These are phyloP conservation scores for Lactuca saligna DNA, from an alignment of 129 eudicot species.

Conservation along the genomic window DNA sequence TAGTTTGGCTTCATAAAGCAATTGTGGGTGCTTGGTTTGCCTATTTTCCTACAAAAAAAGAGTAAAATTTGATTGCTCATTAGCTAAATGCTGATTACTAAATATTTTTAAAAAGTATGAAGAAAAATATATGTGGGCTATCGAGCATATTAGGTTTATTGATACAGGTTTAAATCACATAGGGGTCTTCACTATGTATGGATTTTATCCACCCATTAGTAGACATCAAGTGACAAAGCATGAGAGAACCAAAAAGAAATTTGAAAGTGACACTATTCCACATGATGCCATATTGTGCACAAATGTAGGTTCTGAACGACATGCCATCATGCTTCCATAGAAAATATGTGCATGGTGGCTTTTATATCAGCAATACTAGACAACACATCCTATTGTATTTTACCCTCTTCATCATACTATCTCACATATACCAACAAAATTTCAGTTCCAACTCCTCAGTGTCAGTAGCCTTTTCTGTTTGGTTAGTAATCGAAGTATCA, in stretches of 20 bases:
- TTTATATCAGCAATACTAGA: neutral
- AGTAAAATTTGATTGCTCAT: neutral
- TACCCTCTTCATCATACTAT: neutral
- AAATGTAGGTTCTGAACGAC: no score
- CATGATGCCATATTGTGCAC: neutral
- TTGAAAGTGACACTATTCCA: neutral
- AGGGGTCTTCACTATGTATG: neutral
- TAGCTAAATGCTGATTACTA: constrained; percentile 2
- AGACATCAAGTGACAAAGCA: constrained; percentile 1
- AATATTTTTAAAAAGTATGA: neutral
- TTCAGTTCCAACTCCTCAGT: no score
- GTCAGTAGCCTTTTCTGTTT: neutral
- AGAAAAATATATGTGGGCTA: neutral
- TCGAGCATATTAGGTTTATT: neutral
- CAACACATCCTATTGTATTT: neutral
- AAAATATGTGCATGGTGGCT: neutral
- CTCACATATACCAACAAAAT: neutral
- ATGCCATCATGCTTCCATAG: neutral
- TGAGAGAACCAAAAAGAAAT: constrained; percentile 1
- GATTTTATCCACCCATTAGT: neutral
- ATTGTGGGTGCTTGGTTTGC: constrained; percentile 53
- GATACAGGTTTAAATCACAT: neutral
- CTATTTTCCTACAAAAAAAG: constrained; percentile 55
- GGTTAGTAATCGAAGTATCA: neutral
- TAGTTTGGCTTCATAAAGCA: constrained; percentile 61